Percentiles rank a stretch among this genome's conserved stretches.
phyloP scores from a whole-genome alignment of 176 grass and related monocot genomes.

The Elymus sibiricus region DNA sequence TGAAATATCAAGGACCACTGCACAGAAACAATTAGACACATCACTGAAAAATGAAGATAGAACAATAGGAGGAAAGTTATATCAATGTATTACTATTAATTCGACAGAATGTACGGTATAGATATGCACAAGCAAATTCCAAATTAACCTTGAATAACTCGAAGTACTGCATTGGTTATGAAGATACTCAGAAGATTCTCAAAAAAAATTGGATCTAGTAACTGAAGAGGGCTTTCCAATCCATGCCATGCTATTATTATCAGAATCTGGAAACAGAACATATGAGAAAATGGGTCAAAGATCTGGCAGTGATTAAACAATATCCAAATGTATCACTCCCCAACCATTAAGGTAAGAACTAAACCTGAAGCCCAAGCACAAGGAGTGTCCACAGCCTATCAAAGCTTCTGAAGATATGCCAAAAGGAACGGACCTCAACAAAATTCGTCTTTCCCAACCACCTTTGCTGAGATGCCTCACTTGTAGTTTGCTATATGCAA shows the following conservation, averaged over 20 bases:
- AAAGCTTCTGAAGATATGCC: slow-evolving; percentile 99
- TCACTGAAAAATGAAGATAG: not conserved
- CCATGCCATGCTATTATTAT: slow-evolving; percentile 97
- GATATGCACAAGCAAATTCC: not conserved
- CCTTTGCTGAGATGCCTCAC: slow-evolving; percentile 26
- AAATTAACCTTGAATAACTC: slow-evolving; percentile 79
- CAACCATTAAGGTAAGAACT: slow-evolving; percentile 16
- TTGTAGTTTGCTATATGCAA: slow-evolving; percentile 38
- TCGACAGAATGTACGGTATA: not conserved
- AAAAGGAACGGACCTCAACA: slow-evolving; percentile 88
- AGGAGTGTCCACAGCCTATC: slow-evolving; percentile 89
- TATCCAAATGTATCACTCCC: slow-evolving; percentile 18
- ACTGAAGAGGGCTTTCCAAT: slow-evolving; percentile 73
- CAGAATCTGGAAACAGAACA: slow-evolving; percentile 59
- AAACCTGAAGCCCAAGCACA: slow-evolving; percentile 89
- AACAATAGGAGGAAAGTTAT: not conserved
- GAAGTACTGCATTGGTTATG: slow-evolving; percentile 83
- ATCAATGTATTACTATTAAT: not conserved
- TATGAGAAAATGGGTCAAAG: slow-evolving; percentile 22
- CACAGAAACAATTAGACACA: slow-evolving; percentile 21
- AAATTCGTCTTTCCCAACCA: slow-evolving; percentile 98
- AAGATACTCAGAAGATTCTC: slow-evolving; percentile 91
- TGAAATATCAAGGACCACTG: slow-evolving; percentile 79
- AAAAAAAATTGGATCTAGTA: slow-evolving; percentile 83
- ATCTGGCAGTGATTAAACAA: slow-evolving; percentile 7